Base-by-base conservation (phyloP, 2,329 filamentous ascomycete genomes). In the Neopestalotiopsis rosae region DNA sequence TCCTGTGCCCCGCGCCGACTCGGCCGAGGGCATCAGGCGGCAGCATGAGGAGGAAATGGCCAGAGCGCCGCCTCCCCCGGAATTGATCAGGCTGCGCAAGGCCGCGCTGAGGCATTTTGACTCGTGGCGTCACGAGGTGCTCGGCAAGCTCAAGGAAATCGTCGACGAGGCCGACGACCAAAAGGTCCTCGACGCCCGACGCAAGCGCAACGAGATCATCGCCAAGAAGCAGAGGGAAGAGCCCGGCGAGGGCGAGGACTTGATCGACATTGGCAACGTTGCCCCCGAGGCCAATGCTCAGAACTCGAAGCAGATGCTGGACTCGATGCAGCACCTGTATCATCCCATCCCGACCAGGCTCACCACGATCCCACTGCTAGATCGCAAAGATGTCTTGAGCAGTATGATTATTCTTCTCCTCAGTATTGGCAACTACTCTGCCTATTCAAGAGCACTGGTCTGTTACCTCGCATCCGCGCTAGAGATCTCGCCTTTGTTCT, bases 61-160 rank as follows among this genome's bases (percentile, higher is more conserved):
- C 24, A 17, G 13, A 20, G 38, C 20, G 20, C 45, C 67, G 38
- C 72, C 77, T 24, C 76, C 73, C 61, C 75, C 76, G 24, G 77
- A 77, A n/a, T 75, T 83, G 9, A 56, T 78, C 49, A 75, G 72
- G 32, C 73, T 88, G 14, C 81, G 85, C 28, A 78, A 76, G 32
- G 88, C 88, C 5, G 89, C 92, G 1, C 79, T 96, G 13, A 82
- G 85, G 58, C 88, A 93, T 75, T 93, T 95, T 74, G 90, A 94
- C 71, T 87, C 90, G n/a, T 97, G 94, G 95, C 86, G 90, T 69
- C 86, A 89, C 32, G 86, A 89, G 40, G 90, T 95, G 1, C 84
- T 94, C n/a, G 81, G 86, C 20, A 88, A 91, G 59, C 84, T 97
- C 0, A 90, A 89, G 62, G 91, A 95, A 73, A 87, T 94, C 3